phyloP scores from a whole-genome alignment of 23 red algal species.

The Agarophyton chilense region DNA sequence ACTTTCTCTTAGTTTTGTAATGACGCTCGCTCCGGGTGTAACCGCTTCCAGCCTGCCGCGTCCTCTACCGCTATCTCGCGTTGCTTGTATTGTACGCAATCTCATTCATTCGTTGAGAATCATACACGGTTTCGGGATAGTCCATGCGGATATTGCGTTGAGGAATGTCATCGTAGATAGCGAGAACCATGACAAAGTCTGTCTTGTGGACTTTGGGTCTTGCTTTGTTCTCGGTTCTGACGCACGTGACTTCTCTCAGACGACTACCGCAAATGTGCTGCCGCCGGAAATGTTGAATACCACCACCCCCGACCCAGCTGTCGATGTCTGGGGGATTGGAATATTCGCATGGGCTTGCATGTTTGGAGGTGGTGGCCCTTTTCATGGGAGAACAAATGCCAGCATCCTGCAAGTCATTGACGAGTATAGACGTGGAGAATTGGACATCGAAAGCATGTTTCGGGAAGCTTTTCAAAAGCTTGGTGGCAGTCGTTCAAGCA shows the following conservation, averaged over 20 bases:
- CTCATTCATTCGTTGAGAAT: neutral
- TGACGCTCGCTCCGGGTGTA: constrained; percentile 35
- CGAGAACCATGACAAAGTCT: constrained; percentile 5
- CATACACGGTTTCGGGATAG: constrained; percentile 32
- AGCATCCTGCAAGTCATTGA: constrained; percentile 1
- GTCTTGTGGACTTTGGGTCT: constrained; percentile 60
- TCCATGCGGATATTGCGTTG: constrained; percentile 58
- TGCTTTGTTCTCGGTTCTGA: neutral
- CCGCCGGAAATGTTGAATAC: constrained; percentile 33
- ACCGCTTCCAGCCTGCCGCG: neutral
- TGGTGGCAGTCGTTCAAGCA: neutral
- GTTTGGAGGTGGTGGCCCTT: constrained; percentile 39
- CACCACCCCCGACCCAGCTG: neutral
- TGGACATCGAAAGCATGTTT: neutral
- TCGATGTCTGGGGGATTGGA: constrained; percentile 60
- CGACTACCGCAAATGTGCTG: constrained; percentile 1
- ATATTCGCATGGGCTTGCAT: constrained; percentile 51
- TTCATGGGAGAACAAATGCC: constrained; percentile 1
- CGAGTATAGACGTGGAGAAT: neutral
- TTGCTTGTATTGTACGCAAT: neutral
- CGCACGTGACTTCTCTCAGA: constrained; percentile 10
- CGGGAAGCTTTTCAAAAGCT: neutral
- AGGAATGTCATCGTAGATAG: constrained; percentile 53
- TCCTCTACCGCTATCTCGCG: constrained; percentile 16
- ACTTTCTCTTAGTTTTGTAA: constrained; percentile 16